These are phyloP conservation scores for Silene uniflora DNA, from an alignment of 148 eudicot species.

Conservation along the genomic window DNA sequence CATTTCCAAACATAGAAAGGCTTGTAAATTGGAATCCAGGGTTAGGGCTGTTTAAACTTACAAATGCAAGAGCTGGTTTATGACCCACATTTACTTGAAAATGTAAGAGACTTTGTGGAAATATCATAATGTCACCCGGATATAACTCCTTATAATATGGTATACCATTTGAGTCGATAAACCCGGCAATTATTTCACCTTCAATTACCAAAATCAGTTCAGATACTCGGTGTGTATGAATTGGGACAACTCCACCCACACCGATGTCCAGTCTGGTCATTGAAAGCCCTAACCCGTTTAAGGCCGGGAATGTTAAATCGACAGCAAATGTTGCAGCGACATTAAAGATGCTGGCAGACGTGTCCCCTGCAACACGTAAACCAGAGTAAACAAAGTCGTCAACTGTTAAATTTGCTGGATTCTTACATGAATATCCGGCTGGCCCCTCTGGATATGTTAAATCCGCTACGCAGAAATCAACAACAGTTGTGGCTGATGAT, in stretches of 20 bases:
- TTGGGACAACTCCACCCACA: conserved; percentile 20
- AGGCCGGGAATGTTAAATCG: conserved; percentile 13
- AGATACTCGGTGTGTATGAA: conserved; percentile 20
- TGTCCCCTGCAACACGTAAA: conserved; percentile 16
- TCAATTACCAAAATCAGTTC: conserved; percentile 12
- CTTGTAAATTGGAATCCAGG: too few relatives aligned
- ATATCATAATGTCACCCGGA: too few relatives aligned
- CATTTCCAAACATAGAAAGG: too few relatives aligned
- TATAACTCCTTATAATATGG: too few relatives aligned
- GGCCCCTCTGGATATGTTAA: neutral
- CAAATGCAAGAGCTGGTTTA: too few relatives aligned
- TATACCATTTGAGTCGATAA: neutral
- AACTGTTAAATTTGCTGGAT: conserved; percentile 4
- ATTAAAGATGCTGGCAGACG: conserved; percentile 10
- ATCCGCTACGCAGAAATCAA: conserved; percentile 24
- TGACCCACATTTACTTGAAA: too few relatives aligned
- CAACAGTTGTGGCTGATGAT: neutral
- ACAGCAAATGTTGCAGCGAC: conserved; percentile 8
- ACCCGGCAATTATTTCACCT: conserved; percentile 21
- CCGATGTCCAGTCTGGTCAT: conserved; percentile 21
- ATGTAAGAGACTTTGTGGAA: too few relatives aligned
- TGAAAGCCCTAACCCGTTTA: conserved; percentile 20
- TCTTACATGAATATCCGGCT: conserved; percentile 20
- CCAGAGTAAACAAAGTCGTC: conserved; percentile 22
- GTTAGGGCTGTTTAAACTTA: too few relatives aligned